Conservation (phyloP, 805 yeast species). For the Candida germanica region DNA sequence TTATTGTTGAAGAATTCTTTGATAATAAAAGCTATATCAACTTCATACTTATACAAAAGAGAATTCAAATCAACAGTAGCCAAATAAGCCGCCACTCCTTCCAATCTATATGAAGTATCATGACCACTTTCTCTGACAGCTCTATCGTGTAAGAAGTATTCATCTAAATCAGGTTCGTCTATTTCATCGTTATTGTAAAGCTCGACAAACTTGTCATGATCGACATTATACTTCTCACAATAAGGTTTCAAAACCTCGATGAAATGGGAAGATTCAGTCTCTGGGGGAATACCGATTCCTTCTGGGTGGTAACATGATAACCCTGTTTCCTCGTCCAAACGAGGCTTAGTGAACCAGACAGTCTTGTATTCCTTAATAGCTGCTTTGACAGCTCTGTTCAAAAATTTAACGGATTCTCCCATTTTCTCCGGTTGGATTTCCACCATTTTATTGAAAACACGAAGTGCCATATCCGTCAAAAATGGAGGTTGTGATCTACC, state of each 20-base stretch:
- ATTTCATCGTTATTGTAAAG: constrained; percentile 64
- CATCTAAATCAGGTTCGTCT: constrained; percentile 79
- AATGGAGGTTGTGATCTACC: constrained; percentile 97
- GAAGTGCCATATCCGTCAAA: constrained; percentile 84
- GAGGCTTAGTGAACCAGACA: constrained; percentile 77
- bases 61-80: constrained; percentile 91
- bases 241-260: constrained; percentile 66
- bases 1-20: constrained; percentile 52
- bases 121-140: constrained; percentile 97
- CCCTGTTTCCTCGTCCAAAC: constrained; percentile 71
- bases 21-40: constrained; percentile 70
- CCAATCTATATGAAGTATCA: constrained; percentile 87
- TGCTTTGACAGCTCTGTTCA: constrained; percentile 63
- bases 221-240: constrained; percentile 53
- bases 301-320: constrained; percentile 87
- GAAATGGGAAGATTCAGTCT: constrained; percentile 89
- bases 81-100: constrained; percentile 82
- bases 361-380: constrained; percentile 83
- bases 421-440: constrained; percentile 36
- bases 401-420: constrained; percentile 51
- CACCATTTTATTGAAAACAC: constrained; percentile 60
- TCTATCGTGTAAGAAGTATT: constrained; percentile 84
- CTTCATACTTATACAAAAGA: constrained; percentile 83
- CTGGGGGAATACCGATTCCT: constrained; percentile 95
- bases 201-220: constrained; percentile 61